Evolutionary conservation across 345 rosid species (phyloP).

Genomic region (Trapa incisa): DNA sequence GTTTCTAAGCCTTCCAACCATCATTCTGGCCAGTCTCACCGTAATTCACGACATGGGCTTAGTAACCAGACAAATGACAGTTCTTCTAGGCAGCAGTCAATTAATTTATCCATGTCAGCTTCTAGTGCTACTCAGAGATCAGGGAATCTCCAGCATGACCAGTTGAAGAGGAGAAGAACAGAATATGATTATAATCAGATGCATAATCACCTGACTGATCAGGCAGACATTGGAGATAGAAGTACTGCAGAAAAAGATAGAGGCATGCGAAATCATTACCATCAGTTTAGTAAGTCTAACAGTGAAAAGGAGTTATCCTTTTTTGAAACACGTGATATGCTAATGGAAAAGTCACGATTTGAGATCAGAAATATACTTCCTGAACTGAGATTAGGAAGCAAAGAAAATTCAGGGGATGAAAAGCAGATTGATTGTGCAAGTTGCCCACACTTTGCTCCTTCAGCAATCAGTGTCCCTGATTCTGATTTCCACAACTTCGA

Average conservation of each 20-base stretch:
- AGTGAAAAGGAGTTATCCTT: constrained; percentile 34
- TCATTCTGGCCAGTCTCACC: constrained; percentile 32
- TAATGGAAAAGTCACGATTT: constrained; percentile 32
- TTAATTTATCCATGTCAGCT: constrained; percentile 14
- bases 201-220: constrained; percentile 3
- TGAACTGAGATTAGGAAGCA: constrained; percentile 25
- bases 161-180: constrained; percentile 31
- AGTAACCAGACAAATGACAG: constrained; percentile 22
- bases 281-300: constrained; percentile 6
- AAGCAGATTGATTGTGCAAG: constrained; percentile 6
- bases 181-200: constrained; percentile 21
- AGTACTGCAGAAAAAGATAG: constrained; percentile 9
- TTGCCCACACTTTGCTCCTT: constrained; percentile 13
- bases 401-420: constrained; percentile 10
- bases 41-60: constrained; percentile 22
- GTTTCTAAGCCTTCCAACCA: constrained; percentile 24
- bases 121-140: constrained; percentile 22
- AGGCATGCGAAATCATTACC: no score
- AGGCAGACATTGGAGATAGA: constrained; percentile 2
- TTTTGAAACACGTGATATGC: constrained; percentile 37
- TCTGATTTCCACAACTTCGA: constrained; percentile 89
- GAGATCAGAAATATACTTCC: constrained; percentile 34
- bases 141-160: constrained; percentile 11
- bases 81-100: constrained; percentile 24
- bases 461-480: constrained; percentile 68